Percentiles rank a stretch among this genome's conserved stretches.
phyloP scores from a whole-genome alignment of 1,284 basidiomycete species.

The Cutaneotrichosporon spelunceum region DNA sequence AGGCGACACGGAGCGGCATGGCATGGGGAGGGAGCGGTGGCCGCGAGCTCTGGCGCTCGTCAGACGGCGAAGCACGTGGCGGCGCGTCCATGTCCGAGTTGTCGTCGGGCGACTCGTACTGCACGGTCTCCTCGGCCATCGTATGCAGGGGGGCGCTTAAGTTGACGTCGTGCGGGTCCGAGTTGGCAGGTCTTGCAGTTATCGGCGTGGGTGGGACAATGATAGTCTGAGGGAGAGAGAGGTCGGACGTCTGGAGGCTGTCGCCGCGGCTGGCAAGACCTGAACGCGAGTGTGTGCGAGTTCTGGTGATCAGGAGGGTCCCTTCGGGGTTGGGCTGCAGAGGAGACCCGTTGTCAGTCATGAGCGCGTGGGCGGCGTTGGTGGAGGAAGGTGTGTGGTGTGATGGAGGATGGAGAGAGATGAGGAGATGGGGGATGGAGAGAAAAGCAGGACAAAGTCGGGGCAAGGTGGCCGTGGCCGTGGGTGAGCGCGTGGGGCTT shows the following conservation, averaged over 20 bases:
- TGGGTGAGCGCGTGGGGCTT: no score
- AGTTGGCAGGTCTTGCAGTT: not conserved
- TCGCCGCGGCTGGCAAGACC: not conserved
- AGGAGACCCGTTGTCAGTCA: not conserved
- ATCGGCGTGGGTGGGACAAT: conserved; percentile 7
- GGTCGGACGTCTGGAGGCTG: not conserved
- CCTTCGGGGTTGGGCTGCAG: not conserved
- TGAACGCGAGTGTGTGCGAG: not conserved
- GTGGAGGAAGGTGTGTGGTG: not conserved
- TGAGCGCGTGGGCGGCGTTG: not conserved
- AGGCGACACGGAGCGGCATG: conserved; percentile 3
- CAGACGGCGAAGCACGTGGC: not conserved
- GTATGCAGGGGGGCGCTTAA: not conserved
- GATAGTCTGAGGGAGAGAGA: not conserved
- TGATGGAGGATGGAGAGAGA: not conserved
- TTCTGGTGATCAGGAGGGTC: not conserved
- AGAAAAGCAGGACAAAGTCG: not conserved
- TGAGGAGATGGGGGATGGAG: not conserved
- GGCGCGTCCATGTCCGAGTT: conserved; percentile 6
- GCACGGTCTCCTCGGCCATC: conserved; percentile 2
- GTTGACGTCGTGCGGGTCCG: not conserved
- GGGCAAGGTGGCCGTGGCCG: no score
- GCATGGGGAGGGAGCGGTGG: conserved; percentile 5
- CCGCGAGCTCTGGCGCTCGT: not conserved
- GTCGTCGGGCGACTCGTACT: conserved; percentile 12